Evolutionary conservation across 164 flowering plant genomes (phyloP).

Genomic region (Kingdonia uniflora): DNA sequence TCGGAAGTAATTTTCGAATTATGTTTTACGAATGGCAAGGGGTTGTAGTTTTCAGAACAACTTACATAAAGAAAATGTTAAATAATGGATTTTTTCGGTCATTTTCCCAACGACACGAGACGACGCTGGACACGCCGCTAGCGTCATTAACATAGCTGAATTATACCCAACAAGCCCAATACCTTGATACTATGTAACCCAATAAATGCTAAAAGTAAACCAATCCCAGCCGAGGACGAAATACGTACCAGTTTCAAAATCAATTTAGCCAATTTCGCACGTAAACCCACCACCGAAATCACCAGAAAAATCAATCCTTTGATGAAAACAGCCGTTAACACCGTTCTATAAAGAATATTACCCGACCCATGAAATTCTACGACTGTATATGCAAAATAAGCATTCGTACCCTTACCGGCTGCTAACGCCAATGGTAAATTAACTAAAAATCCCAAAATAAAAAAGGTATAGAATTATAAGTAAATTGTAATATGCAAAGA

Average conservation of each 20-base stretch:
- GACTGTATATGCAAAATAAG: slow-evolving; percentile 84
- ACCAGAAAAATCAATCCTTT: slow-evolving; percentile 66
- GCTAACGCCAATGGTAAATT: slow-evolving; percentile 79
- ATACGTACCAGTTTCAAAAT: slow-evolving; percentile 60
- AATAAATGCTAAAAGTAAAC: slow-evolving; percentile 79
- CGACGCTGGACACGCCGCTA: slow-evolving; percentile 65
- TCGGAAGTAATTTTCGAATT: too few species aligned
- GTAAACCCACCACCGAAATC: slow-evolving; percentile 66
- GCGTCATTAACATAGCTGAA: slow-evolving; percentile 63
- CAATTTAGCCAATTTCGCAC: slow-evolving; percentile 64
- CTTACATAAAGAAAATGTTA: too few species aligned
- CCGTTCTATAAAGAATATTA: slow-evolving; percentile 40
- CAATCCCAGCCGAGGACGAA: slow-evolving; percentile 52
- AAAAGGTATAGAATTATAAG: too few species aligned
- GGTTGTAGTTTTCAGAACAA: too few species aligned
- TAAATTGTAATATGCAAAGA: too few species aligned
- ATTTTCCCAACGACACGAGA: slow-evolving; percentile 44
- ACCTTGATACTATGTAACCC: slow-evolving; percentile 76
- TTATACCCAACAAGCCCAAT: slow-evolving; percentile 68
- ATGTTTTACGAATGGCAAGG: too few species aligned
- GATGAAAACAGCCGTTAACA: slow-evolving; percentile 62
- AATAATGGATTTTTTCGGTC: too few species aligned
- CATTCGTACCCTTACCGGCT: slow-evolving; percentile 92
- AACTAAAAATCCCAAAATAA: slow-evolving; percentile 76
- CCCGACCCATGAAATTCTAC: slow-evolving; percentile 96